Base-by-base conservation (phyloP, 2,329 filamentous ascomycete genomes). In the Aspergillus fumigatus region DNA sequence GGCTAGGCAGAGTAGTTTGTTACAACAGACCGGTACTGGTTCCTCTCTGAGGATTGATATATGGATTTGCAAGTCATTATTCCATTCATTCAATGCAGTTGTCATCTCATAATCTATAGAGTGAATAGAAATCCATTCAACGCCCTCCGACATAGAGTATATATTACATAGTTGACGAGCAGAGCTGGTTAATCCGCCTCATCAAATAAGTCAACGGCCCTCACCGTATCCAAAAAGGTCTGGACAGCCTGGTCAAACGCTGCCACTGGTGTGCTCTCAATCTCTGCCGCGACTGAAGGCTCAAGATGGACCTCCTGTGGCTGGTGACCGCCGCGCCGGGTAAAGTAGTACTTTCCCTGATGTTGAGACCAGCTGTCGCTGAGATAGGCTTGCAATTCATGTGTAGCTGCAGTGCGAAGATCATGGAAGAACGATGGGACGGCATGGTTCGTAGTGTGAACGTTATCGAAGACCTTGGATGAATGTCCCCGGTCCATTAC, bases 261-360 rank as follows among this genome's bases (percentile, higher is more conserved):
- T 7, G 55, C 55, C 48, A 61, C 63, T 6, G 62, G 60, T 5
- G 48, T 49, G 48, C 63, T 56, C 19, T 68, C 62, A 8, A 70
- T 55, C 6, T 62, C 35, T 17, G 56, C 55, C 14, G 58, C 57
- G 48, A 67, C 48, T 4, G 62, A 59, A 7, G 70, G 58, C 51
- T 75, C 73, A 19, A 80, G 66, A 1, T 63, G 41, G 1, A 84
- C 70, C 58, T 80, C 77, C 58, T 75, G 77, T 17, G 72, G 75
- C 10, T 70, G 71, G 43, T 75, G 73, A 1, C 77, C 77, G 17
- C 76, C 70, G 23, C 75, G 73, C 1, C 70, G 67, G 35, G 65
- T 72, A 32, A 84, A 76, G 63, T 75, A 82, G 59, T 82, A 78
- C 51, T 67, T 73, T 1, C 70, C 74, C 29, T 74, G 70, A 51